Evolutionary conservation across 2,329 filamentous ascomycete species (phyloP).

Genomic region (Neofusicoccum parvum): DNA sequence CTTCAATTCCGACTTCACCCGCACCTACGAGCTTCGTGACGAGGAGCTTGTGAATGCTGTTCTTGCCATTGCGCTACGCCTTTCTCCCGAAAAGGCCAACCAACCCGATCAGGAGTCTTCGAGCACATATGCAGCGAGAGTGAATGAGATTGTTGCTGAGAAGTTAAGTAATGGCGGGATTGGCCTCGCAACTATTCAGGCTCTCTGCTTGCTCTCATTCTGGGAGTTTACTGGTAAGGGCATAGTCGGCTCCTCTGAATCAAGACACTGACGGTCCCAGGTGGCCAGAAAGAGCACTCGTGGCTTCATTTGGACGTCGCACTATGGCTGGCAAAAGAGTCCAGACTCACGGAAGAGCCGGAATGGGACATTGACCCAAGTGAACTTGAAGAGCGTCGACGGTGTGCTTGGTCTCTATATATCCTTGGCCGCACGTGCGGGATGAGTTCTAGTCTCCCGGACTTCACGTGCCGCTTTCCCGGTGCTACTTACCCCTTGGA

Average conservation of each 20-base stretch:
- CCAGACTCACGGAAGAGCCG: neutral
- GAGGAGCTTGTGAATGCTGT: neutral
- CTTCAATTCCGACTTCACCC: neutral
- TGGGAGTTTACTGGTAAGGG: conserved; percentile 1
- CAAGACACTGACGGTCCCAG: neutral
- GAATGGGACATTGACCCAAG: neutral
- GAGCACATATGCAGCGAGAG: neutral
- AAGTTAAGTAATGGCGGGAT: neutral
- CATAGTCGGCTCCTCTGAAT: no score
- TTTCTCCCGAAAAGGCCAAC: neutral
- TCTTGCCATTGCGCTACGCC: neutral
- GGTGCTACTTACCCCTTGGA: neutral
- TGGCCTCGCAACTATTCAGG: neutral
- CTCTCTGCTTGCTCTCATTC: neutral
- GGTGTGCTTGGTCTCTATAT: conserved; percentile 2
- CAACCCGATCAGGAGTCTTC: neutral
- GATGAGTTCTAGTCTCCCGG: neutral
- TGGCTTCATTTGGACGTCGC: neutral
- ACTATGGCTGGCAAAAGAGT: neutral
- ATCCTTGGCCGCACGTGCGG: neutral
- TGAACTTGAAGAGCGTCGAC: conserved; percentile 1
- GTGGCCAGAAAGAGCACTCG: neutral
- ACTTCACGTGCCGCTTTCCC: neutral
- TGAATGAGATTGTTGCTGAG: neutral
- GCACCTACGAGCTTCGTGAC: neutral